Percentiles rank a stretch among this genome's conserved stretches.
Evolutionary conservation across 2,329 filamentous ascomycete species (phyloP).

Genomic region (Purpureocillium takamizusanense): DNA sequence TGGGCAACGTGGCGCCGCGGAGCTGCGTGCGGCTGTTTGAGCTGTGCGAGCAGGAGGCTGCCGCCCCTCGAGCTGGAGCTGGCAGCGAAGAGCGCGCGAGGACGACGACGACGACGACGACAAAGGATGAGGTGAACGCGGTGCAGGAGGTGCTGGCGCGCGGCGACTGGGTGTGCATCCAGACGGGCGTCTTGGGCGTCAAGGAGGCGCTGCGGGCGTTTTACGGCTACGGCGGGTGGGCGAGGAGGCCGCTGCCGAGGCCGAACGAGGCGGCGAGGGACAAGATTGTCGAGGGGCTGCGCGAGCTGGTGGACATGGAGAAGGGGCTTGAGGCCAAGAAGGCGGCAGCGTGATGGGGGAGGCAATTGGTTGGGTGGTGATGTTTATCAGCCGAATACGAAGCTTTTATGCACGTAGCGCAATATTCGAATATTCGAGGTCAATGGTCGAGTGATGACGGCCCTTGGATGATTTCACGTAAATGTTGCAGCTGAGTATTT

Average conservation of each 20-base stretch:
- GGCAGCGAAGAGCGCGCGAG: too few species aligned
- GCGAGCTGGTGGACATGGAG: constrained; percentile 59
- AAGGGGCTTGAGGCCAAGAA: constrained; percentile 30
- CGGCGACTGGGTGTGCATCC: constrained; percentile 61
- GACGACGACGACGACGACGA: too few species aligned
- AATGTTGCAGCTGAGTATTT: too few species aligned
- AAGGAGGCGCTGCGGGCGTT: constrained; percentile 56
- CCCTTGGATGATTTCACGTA: too few species aligned
- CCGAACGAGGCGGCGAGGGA: constrained; percentile 47
- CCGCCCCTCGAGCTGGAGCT: too few species aligned
- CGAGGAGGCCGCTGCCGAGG: constrained; percentile 54
- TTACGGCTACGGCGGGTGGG: constrained; percentile 55
- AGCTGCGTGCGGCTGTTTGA: constrained; percentile 52
- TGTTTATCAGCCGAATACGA: too few species aligned
- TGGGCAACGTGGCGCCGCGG: constrained; percentile 61
- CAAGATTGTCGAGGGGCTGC: constrained; percentile 45
- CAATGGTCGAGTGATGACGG: too few species aligned
- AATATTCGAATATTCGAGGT: too few species aligned
- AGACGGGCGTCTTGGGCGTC: constrained; percentile 59
- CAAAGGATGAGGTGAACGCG: constrained; percentile 49
- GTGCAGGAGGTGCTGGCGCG: constrained; percentile 55
- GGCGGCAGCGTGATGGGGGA: background rate
- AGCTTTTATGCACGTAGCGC: too few species aligned
- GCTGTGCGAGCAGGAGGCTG: constrained; percentile 48
- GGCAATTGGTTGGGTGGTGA: too few species aligned